Percentiles rank a stretch among this genome's conserved stretches.
These are phyloP conservation scores for Papiliotrema fonsecae DNA, from an alignment of 1,284 basidiomycete genomes.

Conservation along the genomic window DNA sequence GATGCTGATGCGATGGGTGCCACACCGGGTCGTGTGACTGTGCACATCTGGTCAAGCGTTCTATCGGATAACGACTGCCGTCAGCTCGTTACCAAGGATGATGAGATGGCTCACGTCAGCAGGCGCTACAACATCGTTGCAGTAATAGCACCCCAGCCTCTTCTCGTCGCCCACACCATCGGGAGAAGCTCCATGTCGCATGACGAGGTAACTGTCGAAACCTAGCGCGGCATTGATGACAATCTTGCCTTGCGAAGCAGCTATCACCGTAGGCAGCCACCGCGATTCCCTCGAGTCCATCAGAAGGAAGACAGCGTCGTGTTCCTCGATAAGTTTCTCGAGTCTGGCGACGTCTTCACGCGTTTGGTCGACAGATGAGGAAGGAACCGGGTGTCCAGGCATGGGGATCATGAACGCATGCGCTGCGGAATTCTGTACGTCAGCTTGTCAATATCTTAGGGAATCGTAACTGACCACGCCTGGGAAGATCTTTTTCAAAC, in stretches of 20 bases:
- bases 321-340: slow-evolving; percentile 70
- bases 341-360: slow-evolving; percentile 60
- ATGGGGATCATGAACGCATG: slow-evolving; percentile 81
- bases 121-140: slow-evolving; percentile 96
- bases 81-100: not conserved
- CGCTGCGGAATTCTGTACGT: slow-evolving; percentile 67
- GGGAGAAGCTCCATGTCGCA: slow-evolving; percentile 74
- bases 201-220: slow-evolving; percentile 93
- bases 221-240: slow-evolving; percentile 93
- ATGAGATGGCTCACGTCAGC: slow-evolving; percentile 63
- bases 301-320: slow-evolving; percentile 88
- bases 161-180: slow-evolving; percentile 40
- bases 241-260: slow-evolving; percentile 79
- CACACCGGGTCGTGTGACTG: slow-evolving; percentile 92
- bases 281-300: slow-evolving; percentile 97
- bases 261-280: slow-evolving; percentile 90
- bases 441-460: not conserved
- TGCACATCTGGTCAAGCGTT: slow-evolving; percentile 98
- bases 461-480: slow-evolving; percentile 63
- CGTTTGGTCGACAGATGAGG: slow-evolving; percentile 53
- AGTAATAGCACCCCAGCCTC: slow-evolving; percentile 88
- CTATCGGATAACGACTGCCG: slow-evolving; percentile 81
- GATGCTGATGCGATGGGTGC: slow-evolving; percentile 87
- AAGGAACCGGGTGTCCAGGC: slow-evolving; percentile 87
- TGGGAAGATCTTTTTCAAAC: slow-evolving; percentile 82